Evolutionary conservation across 1,284 basidiomycete genomes (phyloP).

Genomic region (Bjerkandera adusta): DNA sequence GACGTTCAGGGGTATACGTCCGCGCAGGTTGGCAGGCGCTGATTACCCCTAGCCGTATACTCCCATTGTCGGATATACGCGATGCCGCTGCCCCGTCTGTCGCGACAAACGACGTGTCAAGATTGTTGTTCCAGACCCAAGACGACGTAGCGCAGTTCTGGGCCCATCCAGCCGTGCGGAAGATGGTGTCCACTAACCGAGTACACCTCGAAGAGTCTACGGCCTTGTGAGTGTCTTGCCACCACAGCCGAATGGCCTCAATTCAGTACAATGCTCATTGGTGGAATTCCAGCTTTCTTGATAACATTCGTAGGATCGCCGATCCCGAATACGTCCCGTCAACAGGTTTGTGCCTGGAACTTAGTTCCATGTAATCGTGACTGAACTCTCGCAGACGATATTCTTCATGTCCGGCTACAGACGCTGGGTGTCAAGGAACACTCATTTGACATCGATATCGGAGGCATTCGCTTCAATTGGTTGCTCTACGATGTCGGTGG

Average conservation of each 20-base stretch:
- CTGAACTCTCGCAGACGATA: constrained; percentile 50
- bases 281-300: constrained; percentile 53
- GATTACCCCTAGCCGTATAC: constrained; percentile 43
- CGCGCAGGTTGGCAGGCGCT: constrained; percentile 67
- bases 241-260: constrained; percentile 2
- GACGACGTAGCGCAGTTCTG: constrained; percentile 61
- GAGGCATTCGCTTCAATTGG: constrained; percentile 65
- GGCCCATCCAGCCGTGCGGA: constrained; percentile 62
- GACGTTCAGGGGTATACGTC: constrained; percentile 60
- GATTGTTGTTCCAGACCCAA: constrained; percentile 45
- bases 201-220: constrained; percentile 75
- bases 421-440: constrained; percentile 78
- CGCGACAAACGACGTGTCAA: constrained; percentile 51
- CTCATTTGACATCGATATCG: constrained; percentile 63
- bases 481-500: constrained; percentile 79
- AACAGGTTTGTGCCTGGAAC: constrained; percentile 51
- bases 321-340: constrained; percentile 67
- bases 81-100: constrained; percentile 31
- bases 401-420: constrained; percentile 74
- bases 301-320: constrained; percentile 61
- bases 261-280: constrained; percentile 10
- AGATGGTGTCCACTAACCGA: constrained; percentile 52
- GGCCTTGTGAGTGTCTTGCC: constrained; percentile 54
- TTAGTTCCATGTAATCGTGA: neutral
- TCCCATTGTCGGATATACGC: constrained; percentile 35